Base-by-base conservation (phyloP, 202 grass and related monocot genomes). In the Dendrocalamus latiflorus region DNA sequence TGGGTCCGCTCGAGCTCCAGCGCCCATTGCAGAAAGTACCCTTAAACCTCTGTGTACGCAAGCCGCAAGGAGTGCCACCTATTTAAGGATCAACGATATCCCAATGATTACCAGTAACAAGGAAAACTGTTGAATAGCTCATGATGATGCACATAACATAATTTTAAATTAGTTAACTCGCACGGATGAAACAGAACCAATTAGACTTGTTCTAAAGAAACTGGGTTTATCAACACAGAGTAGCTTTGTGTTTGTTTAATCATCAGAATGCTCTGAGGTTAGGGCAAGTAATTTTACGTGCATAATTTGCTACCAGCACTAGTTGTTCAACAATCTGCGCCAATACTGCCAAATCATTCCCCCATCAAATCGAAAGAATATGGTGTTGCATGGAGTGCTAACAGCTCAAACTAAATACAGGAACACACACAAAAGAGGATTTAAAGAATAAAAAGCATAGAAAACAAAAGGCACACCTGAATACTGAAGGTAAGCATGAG, bases 21-120 rank as follows among this genome's bases (percentile, higher is more conserved):
- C 95, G 1, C 95, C 95, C 95, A 93, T 98, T 84, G 95, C 93
- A 71, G 95, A 93, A 69, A 98, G 85, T 78, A 98, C 91, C 74
- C 78, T 93, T 75, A 98, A 81, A 82, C 89, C 89, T 87, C 85
- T 95, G 70, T 61, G 87, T 33, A 90, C 83, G 20, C 95, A 98
- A 81, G 93, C 89, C 49, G 91, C 91, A 62, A 98, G 90, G 37
- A 98, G 93, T 75, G 93, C 80, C 53, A 95, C 95, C 93, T 98
- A 80, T 78, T 65, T 65, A 68, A 78, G 72, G 65, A 83, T 49
- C 30, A 74, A 56, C 34, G 16, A 54, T 72, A 72, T 36, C 3
- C 22, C 4, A 78, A 68, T 28, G 11, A 1, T 86, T 81, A 81
- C 61, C 47, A 26, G 16, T 36, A 75, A 38, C 1, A 38, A 47